These are phyloP conservation scores for Trichophyton mentagrophytes DNA, from an alignment of 2,329 filamentous ascomycete species.

Conservation along the genomic window DNA sequence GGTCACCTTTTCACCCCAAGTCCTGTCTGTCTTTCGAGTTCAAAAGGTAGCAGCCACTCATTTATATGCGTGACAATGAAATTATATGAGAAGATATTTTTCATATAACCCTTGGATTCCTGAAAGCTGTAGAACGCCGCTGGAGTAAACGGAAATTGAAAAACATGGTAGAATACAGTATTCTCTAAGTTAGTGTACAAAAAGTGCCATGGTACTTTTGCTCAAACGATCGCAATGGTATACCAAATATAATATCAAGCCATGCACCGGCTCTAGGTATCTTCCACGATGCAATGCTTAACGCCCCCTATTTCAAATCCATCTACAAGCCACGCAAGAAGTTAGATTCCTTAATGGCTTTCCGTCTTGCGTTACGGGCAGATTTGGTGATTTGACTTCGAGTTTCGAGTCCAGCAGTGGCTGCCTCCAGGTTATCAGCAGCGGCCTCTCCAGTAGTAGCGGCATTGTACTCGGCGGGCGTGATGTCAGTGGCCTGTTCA, in stretches of 20 bases:
- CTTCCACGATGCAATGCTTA: background rate
- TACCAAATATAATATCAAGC: background rate
- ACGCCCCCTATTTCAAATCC: background rate
- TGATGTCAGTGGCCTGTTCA: constrained; percentile 35
- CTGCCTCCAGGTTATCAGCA: constrained; percentile 19
- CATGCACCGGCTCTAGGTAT: background rate
- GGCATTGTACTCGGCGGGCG: constrained; percentile 19
- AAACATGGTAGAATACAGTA: background rate
- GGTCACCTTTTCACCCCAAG: background rate
- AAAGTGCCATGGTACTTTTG: background rate
- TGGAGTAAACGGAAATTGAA: too few species aligned
- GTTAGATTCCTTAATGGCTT: constrained; percentile 36
- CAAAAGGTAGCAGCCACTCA: background rate
- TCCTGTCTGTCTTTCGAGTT: background rate
- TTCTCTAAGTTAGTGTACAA: constrained; percentile 2
- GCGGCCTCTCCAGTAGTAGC: constrained; percentile 15
- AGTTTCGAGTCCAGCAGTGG: constrained; percentile 26
- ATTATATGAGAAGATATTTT: background rate
- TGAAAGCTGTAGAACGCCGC: too few species aligned
- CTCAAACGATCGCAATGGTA: background rate
- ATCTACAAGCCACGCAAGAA: constrained; percentile 36
- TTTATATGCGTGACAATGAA: background rate
- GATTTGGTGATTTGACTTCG: constrained; percentile 33
- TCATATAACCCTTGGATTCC: background rate
- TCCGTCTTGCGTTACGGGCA: constrained; percentile 33